phyloP scores from a whole-genome alignment of 116 monocot species.

The Posidonia oceanica region DNA sequence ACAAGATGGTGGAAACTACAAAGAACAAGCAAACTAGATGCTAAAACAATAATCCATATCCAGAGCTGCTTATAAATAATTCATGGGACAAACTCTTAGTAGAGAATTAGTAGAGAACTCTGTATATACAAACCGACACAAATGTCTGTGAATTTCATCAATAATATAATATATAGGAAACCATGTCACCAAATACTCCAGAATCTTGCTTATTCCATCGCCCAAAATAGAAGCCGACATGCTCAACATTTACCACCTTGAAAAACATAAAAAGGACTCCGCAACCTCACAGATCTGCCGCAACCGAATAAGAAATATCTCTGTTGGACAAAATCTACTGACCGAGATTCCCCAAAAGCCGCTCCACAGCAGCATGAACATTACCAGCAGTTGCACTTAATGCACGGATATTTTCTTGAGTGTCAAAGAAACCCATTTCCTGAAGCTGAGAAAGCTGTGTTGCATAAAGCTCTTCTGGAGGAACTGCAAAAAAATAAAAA shows the following conservation, averaged over 20 bases:
- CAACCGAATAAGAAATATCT: background rate
- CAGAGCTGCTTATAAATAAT: background rate
- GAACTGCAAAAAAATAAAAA: slow-evolving; percentile 33
- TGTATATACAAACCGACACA: slow-evolving; percentile 4
- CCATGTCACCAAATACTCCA: background rate
- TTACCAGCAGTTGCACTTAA: slow-evolving; percentile 66
- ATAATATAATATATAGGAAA: background rate
- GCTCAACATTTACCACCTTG: background rate
- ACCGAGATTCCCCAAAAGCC: slow-evolving; percentile 53
- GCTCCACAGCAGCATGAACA: slow-evolving; percentile 82
- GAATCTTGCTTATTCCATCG: background rate
- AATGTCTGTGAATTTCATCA: background rate
- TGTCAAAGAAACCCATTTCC: slow-evolving; percentile 94
- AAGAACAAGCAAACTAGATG: too few species aligned
- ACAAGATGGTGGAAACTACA: too few species aligned
- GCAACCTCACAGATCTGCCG: background rate
- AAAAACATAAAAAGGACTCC: slow-evolving; percentile 3
- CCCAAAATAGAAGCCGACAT: background rate
- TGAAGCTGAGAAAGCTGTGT: slow-evolving; percentile 77
- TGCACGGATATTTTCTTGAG: slow-evolving; percentile 81
- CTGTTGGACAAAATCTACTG: slow-evolving; percentile 24
- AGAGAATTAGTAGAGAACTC: background rate
- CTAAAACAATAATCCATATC: background rate
- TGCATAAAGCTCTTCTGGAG: slow-evolving; percentile 75
- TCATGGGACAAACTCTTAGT: background rate